Conservation (phyloP, 768 basidiomycete species). For the Mrakia gelida region DNA sequence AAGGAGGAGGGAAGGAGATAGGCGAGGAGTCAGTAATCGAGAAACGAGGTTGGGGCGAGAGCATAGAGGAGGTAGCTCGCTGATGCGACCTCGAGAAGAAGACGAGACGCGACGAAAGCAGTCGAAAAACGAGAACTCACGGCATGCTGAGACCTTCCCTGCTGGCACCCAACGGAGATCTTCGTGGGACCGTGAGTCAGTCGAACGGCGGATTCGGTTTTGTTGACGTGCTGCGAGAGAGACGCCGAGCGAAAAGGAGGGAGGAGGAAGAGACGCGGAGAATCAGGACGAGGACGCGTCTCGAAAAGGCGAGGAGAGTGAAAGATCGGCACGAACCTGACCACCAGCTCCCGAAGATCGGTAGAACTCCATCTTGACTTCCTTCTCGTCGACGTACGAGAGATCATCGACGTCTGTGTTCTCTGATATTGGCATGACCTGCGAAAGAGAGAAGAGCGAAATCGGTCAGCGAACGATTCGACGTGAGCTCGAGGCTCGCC, state of each 20-base stretch:
- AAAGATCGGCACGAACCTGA: slow-evolving; percentile 55
- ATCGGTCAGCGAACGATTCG: slow-evolving; percentile 7
- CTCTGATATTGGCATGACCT: slow-evolving; percentile 79
- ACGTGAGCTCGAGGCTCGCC: not conserved
- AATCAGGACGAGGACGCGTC: not conserved
- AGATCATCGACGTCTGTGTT: slow-evolving; percentile 59
- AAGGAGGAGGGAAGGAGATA: not conserved
- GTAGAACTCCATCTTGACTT: slow-evolving; percentile 90
- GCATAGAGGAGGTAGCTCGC: no score
- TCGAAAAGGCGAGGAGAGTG: not conserved
- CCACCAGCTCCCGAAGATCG: slow-evolving; percentile 94
- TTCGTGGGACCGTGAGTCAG: slow-evolving; percentile 89
- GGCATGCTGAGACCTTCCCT: slow-evolving; percentile 92
- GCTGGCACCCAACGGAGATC: slow-evolving; percentile 95
- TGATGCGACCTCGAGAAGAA: not conserved
- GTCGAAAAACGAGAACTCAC: slow-evolving; percentile 46
- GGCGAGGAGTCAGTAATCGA: not conserved
- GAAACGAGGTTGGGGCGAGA: not conserved
- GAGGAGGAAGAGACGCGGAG: no score
- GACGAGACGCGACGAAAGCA: not conserved
- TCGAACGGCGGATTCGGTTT: slow-evolving; percentile 95
- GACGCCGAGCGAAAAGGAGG: not conserved
- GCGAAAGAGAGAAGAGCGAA: not conserved
- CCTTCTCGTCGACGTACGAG: slow-evolving; percentile 64
- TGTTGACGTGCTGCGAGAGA: slow-evolving; percentile 78